These are phyloP conservation scores for Pythium grandisporangium DNA, from an alignment of 352 stramenopile genomes.

Conservation along the genomic window DNA sequence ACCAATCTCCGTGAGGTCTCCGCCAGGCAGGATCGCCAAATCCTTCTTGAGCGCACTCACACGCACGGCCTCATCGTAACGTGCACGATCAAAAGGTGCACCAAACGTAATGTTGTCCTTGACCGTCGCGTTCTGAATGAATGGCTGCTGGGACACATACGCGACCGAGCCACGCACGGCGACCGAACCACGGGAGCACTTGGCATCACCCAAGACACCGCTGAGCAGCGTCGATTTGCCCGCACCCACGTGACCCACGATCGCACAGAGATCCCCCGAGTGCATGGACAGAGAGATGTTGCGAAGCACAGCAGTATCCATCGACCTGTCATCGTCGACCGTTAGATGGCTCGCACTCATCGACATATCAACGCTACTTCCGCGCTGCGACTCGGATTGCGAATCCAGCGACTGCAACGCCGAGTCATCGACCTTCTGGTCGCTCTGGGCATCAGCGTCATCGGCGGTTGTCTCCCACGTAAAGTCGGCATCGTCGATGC, in stretches of 20 bases:
- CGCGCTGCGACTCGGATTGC: too few species aligned
- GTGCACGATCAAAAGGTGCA: constrained; percentile 19
- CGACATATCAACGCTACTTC: not conserved
- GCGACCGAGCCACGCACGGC: constrained; percentile 32
- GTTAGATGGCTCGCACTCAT: not conserved
- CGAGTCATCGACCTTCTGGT: not conserved
- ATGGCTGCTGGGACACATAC: constrained; percentile 45
- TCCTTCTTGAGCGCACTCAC: constrained; percentile 81
- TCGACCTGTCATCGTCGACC: too few species aligned
- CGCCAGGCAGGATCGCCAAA: constrained; percentile 82
- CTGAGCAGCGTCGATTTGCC: constrained; percentile 73
- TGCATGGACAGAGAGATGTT: constrained; percentile 67
- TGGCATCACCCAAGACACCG: constrained; percentile 31
- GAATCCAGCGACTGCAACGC: too few species aligned
- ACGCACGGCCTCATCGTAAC: constrained; percentile 35
- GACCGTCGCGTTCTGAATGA: constrained; percentile 41
- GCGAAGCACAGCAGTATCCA: constrained; percentile 23
- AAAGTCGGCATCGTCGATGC: constrained; percentile 47
- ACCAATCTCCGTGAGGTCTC: constrained; percentile 96
- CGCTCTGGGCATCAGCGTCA: not conserved
- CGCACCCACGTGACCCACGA: constrained; percentile 61
- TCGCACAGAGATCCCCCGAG: constrained; percentile 60
- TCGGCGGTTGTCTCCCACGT: constrained; percentile 36
- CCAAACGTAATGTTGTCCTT: constrained; percentile 43
- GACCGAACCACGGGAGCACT: constrained; percentile 14